These are phyloP conservation scores for Cryptosporidium meleagridis DNA, from an alignment of 169 alveolate genomes.

Conservation along the genomic window DNA sequence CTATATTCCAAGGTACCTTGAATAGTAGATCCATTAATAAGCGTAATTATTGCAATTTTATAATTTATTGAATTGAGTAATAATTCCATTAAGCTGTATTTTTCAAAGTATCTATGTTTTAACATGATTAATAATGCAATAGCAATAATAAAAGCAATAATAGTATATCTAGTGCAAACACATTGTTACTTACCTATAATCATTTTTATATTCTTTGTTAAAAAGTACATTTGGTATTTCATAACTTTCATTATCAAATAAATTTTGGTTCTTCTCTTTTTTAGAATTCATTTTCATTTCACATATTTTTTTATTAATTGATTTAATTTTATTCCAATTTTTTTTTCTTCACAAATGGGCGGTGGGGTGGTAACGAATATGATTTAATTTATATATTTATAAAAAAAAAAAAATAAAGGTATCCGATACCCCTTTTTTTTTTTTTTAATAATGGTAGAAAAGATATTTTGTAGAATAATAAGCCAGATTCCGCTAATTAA, in stretches of 20 bases:
- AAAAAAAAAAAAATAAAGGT: too few species aligned
- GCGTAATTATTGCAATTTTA: constrained; percentile 8
- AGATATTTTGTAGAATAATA: constrained; percentile 22
- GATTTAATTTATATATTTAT: too few species aligned
- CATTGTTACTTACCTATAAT: not conserved
- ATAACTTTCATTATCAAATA: constrained; percentile 27
- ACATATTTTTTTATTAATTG: too few species aligned
- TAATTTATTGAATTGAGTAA: constrained; percentile 28
- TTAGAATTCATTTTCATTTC: not conserved
- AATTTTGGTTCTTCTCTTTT: not conserved
- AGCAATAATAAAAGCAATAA: too few species aligned
- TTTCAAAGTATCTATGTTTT: not conserved
- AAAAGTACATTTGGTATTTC: constrained; percentile 32
- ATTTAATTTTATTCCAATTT: too few species aligned
- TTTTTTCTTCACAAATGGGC: too few species aligned
- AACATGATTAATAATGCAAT: too few species aligned
- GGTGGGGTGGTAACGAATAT: too few species aligned
- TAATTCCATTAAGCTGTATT: constrained; percentile 27
- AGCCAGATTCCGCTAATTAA: constrained; percentile 19
- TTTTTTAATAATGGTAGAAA: constrained; percentile 16
- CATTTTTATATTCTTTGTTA: not conserved
- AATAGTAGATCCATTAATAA: constrained; percentile 50
- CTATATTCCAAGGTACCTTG: constrained; percentile 51
- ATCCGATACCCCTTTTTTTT: not conserved
- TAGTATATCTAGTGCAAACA: too few species aligned